Conservation (phyloP, 139 green algal species). For the Closterium sp. region DNA sequence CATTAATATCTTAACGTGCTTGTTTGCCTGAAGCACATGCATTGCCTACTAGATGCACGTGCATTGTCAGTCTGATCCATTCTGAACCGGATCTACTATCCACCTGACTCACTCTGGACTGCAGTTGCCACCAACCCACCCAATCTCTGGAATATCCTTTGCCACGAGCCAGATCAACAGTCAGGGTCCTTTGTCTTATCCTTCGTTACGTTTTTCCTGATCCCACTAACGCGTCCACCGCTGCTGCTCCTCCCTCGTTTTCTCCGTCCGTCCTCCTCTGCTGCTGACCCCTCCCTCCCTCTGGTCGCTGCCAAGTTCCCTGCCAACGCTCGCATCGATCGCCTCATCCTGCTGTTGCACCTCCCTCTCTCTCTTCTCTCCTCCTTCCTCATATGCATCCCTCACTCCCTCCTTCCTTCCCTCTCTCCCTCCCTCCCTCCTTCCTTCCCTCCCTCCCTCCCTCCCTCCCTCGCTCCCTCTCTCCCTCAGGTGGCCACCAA, state of each 20-base stretch:
- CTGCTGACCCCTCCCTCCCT: background rate
- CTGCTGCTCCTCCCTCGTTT: too few species aligned
- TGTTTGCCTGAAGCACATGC: too few species aligned
- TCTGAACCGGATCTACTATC: too few species aligned
- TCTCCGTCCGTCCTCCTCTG: too few species aligned
- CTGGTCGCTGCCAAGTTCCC: constrained; percentile 45
- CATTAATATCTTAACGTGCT: background rate
- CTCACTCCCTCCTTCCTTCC: background rate
- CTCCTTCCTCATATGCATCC: too few species aligned
- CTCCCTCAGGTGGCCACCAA: background rate
- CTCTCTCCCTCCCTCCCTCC: background rate
- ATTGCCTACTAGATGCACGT: too few species aligned
- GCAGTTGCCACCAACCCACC: constrained; percentile 38
- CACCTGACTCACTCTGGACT: too few species aligned
- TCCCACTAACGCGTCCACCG: background rate
- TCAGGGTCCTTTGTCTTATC: background rate
- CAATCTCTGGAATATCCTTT: constrained; percentile 23
- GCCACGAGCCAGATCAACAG: constrained; percentile 1
- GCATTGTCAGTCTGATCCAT: too few species aligned
- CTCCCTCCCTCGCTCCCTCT: background rate
- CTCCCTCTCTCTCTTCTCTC: too few species aligned
- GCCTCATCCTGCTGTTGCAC: background rate
- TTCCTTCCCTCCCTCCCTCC: background rate
- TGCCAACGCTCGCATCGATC: constrained; percentile 41
- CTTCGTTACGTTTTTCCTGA: background rate